Evolutionary conservation across 352 stramenopile genomes (phyloP).

Genomic region (Pythium sp.): DNA sequence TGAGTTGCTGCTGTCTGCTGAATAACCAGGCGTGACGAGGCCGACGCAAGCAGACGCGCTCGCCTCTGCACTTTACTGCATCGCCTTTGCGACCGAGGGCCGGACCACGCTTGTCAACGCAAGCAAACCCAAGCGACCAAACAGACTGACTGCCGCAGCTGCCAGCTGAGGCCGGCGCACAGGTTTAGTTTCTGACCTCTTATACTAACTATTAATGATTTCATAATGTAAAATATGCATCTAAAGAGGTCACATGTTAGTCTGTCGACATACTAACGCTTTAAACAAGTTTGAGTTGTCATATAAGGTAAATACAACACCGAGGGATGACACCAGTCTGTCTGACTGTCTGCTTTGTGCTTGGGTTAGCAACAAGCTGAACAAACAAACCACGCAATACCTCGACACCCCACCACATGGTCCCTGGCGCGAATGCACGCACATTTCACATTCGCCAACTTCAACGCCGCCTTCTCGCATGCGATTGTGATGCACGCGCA

Average conservation of each 20-base stretch:
- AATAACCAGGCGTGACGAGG: background rate
- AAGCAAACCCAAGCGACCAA: background rate
- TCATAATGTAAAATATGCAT: background rate
- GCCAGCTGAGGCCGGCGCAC: background rate
- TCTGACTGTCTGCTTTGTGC: background rate
- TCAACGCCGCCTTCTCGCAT: background rate
- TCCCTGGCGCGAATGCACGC: background rate
- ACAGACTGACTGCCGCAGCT: background rate
- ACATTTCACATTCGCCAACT: background rate
- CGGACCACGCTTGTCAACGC: background rate
- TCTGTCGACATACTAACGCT: background rate
- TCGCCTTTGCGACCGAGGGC: background rate
- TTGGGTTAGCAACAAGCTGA: background rate
- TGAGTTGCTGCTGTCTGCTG: background rate
- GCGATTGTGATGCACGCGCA: background rate
- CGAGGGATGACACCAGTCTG: background rate
- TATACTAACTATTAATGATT: background rate
- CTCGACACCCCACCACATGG: background rate
- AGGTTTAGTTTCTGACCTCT: background rate
- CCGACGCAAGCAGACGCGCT: background rate
- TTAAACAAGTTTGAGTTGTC: background rate
- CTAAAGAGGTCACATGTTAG: background rate
- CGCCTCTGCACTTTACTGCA: background rate
- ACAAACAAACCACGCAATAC: conserved; percentile 1
- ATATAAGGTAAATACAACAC: background rate